A percentile compares a stretch with the other conserved stretches of the same genome.
These are phyloP conservation scores for Kodamaea plutei DNA, from an alignment of 1,139 yeast species.

Conservation along the genomic window DNA sequence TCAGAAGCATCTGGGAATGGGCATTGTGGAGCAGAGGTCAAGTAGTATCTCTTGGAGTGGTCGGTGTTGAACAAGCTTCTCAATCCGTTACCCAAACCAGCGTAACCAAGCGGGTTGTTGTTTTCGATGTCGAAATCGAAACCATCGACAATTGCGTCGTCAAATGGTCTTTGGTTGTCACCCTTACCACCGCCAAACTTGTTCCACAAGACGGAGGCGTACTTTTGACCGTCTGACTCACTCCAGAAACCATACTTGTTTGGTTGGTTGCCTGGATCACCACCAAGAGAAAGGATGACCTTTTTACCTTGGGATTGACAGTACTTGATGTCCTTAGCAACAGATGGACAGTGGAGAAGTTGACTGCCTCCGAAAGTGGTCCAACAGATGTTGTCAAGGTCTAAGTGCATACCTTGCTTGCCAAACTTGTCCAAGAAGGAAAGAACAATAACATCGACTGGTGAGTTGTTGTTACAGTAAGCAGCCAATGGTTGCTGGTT, in stretches of 20 bases:
- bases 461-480: constrained; percentile 13
- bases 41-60: constrained; percentile 12
- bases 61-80: constrained; percentile 10
- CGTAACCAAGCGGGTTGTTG: constrained; percentile 10
- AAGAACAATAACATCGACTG: constrained; percentile 14
- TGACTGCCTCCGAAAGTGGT: constrained; percentile 12
- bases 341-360: constrained; percentile 13
- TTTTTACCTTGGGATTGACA: constrained; percentile 16
- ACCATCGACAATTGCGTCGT: constrained; percentile 18
- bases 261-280: constrained; percentile 12
- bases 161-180: constrained; percentile 17
- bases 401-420: constrained; percentile 6
- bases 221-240: constrained; percentile 11
- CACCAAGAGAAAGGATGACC: constrained; percentile 18
- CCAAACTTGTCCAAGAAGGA: constrained; percentile 15
- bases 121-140: constrained; percentile 19
- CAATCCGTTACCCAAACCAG: constrained; percentile 12
- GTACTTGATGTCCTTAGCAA: constrained; percentile 15
- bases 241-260: constrained; percentile 8
- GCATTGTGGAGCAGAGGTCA: constrained; percentile 20
- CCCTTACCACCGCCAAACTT: constrained; percentile 16
- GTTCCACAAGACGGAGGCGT: constrained; percentile 16
- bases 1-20: constrained; percentile 15
- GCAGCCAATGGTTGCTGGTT: constrained; percentile 12
- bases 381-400: constrained; percentile 16